Percentiles rank a stretch among this genome's conserved stretches.
Evolutionary conservation across 495 filamentous ascomycete genomes (phyloP).

Genomic region (Penicillium herquei): DNA sequence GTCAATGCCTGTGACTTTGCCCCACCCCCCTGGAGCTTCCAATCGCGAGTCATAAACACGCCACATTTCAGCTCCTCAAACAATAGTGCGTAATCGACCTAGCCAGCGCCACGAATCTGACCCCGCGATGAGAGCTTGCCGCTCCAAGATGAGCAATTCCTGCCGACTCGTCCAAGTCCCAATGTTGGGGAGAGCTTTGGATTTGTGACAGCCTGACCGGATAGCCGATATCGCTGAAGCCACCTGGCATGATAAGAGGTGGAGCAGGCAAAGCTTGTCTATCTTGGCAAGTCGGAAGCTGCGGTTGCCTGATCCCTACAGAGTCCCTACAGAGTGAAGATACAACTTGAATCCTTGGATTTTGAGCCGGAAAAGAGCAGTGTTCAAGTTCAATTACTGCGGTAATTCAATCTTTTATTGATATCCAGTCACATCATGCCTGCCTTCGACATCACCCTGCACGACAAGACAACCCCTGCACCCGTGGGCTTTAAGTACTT

Average conservation of each 20-base stretch:
- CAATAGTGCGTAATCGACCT: background rate
- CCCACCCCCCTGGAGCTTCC: background rate
- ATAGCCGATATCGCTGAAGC: too few relatives aligned
- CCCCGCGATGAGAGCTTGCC: background rate
- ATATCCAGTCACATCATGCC: too few relatives aligned
- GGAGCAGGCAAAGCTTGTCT: background rate
- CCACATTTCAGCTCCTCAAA: background rate
- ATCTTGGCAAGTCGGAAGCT: slow-evolving; percentile 1
- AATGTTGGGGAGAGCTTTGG: too few relatives aligned
- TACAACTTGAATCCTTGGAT: background rate
- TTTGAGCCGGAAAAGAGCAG: background rate
- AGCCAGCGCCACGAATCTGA: background rate
- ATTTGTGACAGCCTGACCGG: too few relatives aligned
- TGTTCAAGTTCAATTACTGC: too few relatives aligned
- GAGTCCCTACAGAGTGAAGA: background rate
- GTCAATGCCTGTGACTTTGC: background rate
- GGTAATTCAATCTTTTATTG: too few relatives aligned
- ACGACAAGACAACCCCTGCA: too few relatives aligned
- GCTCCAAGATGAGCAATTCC: too few relatives aligned
- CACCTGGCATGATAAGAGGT: too few relatives aligned
- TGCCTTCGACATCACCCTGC: too few relatives aligned
- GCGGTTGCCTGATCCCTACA: background rate
- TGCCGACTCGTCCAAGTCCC: too few relatives aligned
- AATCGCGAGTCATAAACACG: background rate
- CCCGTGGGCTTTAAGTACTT: too few relatives aligned